These are phyloP conservation scores for Kuraishia cidri DNA, from an alignment of 805 yeast genomes.

Conservation along the genomic window DNA sequence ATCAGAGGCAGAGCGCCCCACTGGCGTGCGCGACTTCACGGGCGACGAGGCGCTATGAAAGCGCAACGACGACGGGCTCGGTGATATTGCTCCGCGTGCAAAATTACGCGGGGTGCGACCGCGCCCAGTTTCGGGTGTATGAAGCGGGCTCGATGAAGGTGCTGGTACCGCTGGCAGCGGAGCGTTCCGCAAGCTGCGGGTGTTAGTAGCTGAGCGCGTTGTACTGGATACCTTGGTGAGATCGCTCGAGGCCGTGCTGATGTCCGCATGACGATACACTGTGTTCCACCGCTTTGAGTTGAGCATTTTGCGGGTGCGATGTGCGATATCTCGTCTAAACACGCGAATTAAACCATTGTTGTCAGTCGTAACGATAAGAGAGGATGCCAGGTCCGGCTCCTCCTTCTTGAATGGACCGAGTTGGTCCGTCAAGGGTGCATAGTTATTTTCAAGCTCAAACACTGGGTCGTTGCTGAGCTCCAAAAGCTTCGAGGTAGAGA, in stretches of 20 bases:
- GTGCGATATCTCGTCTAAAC: slow-evolving; percentile 72
- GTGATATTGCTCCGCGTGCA: too few relatives aligned
- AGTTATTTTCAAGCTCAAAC: slow-evolving; percentile 40
- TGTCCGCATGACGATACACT: neutral
- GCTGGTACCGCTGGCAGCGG: neutral
- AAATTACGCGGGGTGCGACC: too few relatives aligned
- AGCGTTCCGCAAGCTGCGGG: neutral
- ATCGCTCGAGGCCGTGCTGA: too few relatives aligned
- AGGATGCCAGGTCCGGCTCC: slow-evolving; percentile 24
- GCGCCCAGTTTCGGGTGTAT: too few relatives aligned
- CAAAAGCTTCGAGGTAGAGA: slow-evolving; percentile 50
- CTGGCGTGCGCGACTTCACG: too few relatives aligned
- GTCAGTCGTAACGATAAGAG: slow-evolving; percentile 71
- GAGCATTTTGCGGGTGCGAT: slow-evolving; percentile 24
- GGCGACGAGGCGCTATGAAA: too few relatives aligned
- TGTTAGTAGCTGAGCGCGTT: too few relatives aligned
- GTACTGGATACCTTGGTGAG: too few relatives aligned
- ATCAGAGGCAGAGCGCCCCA: too few relatives aligned
- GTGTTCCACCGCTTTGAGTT: neutral
- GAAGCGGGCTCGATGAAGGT: neutral
- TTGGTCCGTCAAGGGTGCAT: slow-evolving; percentile 4
- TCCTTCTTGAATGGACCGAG: slow-evolving; percentile 3
- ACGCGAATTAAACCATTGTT: slow-evolving; percentile 64
- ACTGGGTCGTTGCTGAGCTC: slow-evolving; percentile 74
- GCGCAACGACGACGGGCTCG: too few relatives aligned